phyloP scores from a whole-genome alignment of 495 filamentous ascomycete species.

The Hyaloscypha bicolor region DNA sequence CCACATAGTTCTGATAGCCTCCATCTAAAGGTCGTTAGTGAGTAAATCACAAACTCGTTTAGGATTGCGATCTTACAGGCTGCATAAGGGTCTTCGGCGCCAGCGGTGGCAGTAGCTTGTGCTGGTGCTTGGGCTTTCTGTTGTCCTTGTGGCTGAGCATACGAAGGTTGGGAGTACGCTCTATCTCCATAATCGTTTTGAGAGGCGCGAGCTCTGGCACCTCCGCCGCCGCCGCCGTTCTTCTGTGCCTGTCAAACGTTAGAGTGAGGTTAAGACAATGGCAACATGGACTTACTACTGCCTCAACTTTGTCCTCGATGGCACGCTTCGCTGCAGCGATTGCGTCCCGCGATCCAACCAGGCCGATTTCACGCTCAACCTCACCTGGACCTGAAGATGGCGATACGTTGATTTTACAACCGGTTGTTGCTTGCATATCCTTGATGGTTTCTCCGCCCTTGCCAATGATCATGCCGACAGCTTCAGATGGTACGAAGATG shows the following conservation, averaged over 20 bases:
- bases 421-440: constrained; percentile 78
- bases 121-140: constrained; percentile 36
- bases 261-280: constrained; percentile 27
- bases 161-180: constrained; percentile 42
- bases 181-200: constrained; percentile 42
- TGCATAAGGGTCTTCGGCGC: constrained; percentile 59
- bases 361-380: constrained; percentile 75
- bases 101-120: constrained; percentile 37
- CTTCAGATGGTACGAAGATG: constrained; percentile 79
- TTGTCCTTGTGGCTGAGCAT: constrained; percentile 36
- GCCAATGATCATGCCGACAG: constrained; percentile 89
- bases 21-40: constrained; percentile 47
- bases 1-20: constrained; percentile 63
- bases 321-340: constrained; percentile 73
- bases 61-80: constrained; percentile 45
- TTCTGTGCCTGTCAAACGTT: constrained; percentile 45
- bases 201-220: constrained; percentile 43
- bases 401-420: constrained; percentile 89
- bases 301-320: constrained; percentile 87
- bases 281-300: constrained; percentile 58
- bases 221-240: constrained; percentile 53
- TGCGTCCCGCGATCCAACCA: constrained; percentile 71
- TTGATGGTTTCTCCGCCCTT: constrained; percentile 87
- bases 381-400: constrained; percentile 68
- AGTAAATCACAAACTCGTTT: not conserved